A percentile compares a stretch with the other conserved stretches of the same genome.
phyloP scores from a whole-genome alignment of 1,284 basidiomycete genomes.

The Trametes sp. region DNA sequence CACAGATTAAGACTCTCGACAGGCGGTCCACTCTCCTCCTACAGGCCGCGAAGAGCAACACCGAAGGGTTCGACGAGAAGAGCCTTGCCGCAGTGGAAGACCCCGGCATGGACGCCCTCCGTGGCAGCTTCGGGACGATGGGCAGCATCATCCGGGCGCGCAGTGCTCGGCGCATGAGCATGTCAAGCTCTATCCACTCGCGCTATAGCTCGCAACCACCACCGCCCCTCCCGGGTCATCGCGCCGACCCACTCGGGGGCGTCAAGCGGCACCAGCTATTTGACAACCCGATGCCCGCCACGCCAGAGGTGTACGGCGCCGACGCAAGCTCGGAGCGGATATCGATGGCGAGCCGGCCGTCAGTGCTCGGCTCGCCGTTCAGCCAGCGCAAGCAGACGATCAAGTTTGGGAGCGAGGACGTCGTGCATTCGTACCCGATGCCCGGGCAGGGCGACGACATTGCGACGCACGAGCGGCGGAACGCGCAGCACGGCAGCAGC shows the following conservation, averaged over 20 bases:
- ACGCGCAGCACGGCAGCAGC: slow-evolving; percentile 27
- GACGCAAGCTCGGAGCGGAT: slow-evolving; percentile 40
- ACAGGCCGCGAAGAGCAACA: slow-evolving; percentile 73
- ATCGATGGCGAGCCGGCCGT: slow-evolving; percentile 40
- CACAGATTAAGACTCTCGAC: slow-evolving; percentile 78
- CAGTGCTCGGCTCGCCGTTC: slow-evolving; percentile 38
- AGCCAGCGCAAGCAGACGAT: slow-evolving; percentile 65
- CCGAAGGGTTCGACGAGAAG: slow-evolving; percentile 71
- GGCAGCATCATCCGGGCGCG: slow-evolving; percentile 91
- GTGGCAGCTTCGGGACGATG: slow-evolving; percentile 89
- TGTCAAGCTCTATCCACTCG: slow-evolving; percentile 51
- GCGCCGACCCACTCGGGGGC: slow-evolving; percentile 45
- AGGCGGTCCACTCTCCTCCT: slow-evolving; percentile 87
- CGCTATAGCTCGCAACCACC: slow-evolving; percentile 31
- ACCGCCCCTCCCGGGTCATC: slow-evolving; percentile 27
- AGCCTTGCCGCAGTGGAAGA: slow-evolving; percentile 64
- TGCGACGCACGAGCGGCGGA: slow-evolving; percentile 63
- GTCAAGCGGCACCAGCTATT: slow-evolving; percentile 82
- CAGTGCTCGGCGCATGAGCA: slow-evolving; percentile 68
- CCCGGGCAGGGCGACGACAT: slow-evolving; percentile 49
- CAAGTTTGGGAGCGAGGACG: slow-evolving; percentile 76
- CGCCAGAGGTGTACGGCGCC: slow-evolving; percentile 23
- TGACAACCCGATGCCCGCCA: slow-evolving; percentile 68
- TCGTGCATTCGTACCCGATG: slow-evolving; percentile 75
- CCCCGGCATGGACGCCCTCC: slow-evolving; percentile 87